A percentile compares a stretch with the other conserved stretches of the same genome.
Evolutionary conservation across 495 filamentous ascomycete genomes (phyloP).

Genomic region (Penicillium mononematosum): DNA sequence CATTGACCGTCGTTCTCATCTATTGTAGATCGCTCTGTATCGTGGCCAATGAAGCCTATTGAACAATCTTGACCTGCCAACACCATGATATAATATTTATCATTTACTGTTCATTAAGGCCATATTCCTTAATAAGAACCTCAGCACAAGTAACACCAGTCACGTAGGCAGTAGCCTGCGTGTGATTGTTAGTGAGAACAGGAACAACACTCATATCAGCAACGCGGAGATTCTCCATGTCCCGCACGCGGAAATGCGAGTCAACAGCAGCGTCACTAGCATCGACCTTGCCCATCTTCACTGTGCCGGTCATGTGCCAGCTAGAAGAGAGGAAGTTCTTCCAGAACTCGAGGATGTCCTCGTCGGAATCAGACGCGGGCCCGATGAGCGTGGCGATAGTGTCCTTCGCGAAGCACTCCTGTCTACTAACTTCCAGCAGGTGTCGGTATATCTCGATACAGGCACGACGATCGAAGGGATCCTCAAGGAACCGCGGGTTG

Average conservation of each 20-base stretch:
- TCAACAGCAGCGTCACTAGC: conserved; percentile 56
- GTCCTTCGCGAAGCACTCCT: conserved; percentile 48
- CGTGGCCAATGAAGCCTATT: neutral
- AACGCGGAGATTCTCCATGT: conserved; percentile 56
- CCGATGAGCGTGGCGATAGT: conserved; percentile 40
- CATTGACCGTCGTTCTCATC: no score
- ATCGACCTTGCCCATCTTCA: conserved; percentile 56
- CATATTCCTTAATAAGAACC: conserved; percentile 28
- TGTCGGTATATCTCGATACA: conserved; percentile 54
- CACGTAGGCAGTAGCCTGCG: conserved; percentile 39
- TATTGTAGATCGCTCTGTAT: no score
- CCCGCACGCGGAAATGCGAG: conserved; percentile 51
- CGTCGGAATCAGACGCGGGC: conserved; percentile 52
- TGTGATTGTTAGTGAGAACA: conserved; percentile 48
- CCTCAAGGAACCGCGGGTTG: conserved; percentile 55
- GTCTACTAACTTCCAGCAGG: conserved; percentile 41
- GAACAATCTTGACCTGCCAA: neutral
- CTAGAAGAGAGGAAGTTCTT: conserved; percentile 29
- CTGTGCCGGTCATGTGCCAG: conserved; percentile 62
- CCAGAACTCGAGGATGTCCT: conserved; percentile 54
- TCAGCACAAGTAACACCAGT: conserved; percentile 34
- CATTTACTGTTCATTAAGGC: conserved; percentile 11
- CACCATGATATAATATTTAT: neutral
- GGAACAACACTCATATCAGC: conserved; percentile 67
- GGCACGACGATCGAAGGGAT: conserved; percentile 56